Conservation (phyloP, 257 asterid species). For the Anisodus acutangulus region DNA sequence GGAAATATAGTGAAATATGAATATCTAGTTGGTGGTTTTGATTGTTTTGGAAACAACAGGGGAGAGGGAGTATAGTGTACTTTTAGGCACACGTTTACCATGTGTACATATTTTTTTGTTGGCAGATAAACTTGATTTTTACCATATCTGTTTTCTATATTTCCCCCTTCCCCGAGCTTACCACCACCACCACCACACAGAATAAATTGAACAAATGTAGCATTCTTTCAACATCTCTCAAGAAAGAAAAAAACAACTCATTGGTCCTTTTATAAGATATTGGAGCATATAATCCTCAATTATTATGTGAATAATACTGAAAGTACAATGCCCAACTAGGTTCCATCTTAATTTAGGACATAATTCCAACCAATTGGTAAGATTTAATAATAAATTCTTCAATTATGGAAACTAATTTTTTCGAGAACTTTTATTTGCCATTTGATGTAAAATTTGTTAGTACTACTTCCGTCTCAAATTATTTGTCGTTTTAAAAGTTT, state of each 20-base stretch:
- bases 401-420: not conserved
- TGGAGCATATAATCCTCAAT: not conserved
- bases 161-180: not conserved
- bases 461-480: too few relatives aligned
- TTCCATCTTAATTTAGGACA: not conserved
- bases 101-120: too few relatives aligned
- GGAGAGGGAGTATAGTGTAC: not conserved
- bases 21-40: not conserved
- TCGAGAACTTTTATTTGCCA: not conserved
- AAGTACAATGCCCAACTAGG: not conserved
- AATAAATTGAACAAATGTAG: not conserved
- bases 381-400: not conserved
- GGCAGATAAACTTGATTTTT: not conserved
- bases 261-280: not conserved
- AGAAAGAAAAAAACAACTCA: conserved; percentile 6
- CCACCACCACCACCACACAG: not conserved
- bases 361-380: not conserved
- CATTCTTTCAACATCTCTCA: not conserved
- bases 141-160: not conserved
- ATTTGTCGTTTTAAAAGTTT: too few relatives aligned
- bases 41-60: not conserved
- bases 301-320: not conserved
- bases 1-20: not conserved
- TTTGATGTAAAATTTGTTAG: too few relatives aligned
- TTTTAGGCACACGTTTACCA: not conserved